These are phyloP conservation scores for Kazachstania viticola DNA, from an alignment of 805 yeast species.

Conservation along the genomic window DNA sequence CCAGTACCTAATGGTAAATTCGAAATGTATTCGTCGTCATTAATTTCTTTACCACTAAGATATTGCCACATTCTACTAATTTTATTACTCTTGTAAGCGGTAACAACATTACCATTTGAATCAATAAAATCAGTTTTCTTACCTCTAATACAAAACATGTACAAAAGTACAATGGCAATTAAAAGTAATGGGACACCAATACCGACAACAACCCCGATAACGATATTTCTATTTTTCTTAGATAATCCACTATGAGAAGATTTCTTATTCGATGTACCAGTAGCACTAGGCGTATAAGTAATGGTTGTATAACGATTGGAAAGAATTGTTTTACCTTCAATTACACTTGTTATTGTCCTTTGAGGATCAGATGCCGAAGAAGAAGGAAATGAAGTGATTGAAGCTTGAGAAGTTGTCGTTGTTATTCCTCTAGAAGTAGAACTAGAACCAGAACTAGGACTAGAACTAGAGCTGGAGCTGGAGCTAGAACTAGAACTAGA, in stretches of 20 bases:
- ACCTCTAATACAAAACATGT: constrained; percentile 15
- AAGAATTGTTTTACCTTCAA: constrained; percentile 23
- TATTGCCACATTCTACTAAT: constrained; percentile 13
- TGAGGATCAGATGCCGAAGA: constrained; percentile 6
- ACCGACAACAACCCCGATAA: constrained; percentile 59
- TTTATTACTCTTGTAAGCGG: constrained; percentile 16
- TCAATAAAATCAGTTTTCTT: constrained; percentile 21
- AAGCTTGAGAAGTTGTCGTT: neutral
- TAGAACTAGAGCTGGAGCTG: neutral
- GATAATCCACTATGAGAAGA: constrained; percentile 31
- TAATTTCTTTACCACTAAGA: constrained; percentile 13
- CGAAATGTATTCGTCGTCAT: constrained; percentile 18
- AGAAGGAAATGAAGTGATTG: constrained; percentile 6
- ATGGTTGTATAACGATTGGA: constrained; percentile 22
- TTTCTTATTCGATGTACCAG: constrained; percentile 13
- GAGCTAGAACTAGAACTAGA: neutral
- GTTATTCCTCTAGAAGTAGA: neutral
- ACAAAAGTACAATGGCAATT: constrained; percentile 8
- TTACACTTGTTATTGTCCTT: constrained; percentile 14
- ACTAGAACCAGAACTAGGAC: neutral
- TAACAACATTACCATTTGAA: constrained; percentile 23
- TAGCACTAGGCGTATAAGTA: constrained; percentile 18
- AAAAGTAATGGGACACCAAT: constrained; percentile 48
- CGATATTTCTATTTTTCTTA: constrained; percentile 36
- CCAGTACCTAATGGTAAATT: constrained; percentile 15